These are phyloP conservation scores for Psilocybe mexicana DNA, from an alignment of 1,284 basidiomycete species.

Conservation along the genomic window DNA sequence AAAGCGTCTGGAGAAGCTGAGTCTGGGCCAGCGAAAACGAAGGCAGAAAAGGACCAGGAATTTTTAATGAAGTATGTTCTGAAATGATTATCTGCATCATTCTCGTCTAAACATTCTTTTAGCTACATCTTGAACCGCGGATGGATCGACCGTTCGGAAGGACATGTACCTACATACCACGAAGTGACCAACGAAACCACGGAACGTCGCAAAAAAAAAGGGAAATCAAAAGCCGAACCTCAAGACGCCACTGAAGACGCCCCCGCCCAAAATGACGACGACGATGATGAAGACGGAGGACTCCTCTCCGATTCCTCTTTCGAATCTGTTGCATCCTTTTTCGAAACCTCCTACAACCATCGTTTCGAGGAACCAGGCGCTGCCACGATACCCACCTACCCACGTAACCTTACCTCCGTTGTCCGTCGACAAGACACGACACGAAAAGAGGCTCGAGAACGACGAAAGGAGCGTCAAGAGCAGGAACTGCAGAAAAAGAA, in stretches of 20 bases:
- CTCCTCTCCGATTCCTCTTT: slow-evolving; percentile 90
- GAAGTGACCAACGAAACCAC: slow-evolving; percentile 62
- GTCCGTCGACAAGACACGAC: slow-evolving; percentile 80
- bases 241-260: slow-evolving; percentile 26
- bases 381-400: slow-evolving; percentile 75
- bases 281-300: slow-evolving; percentile 30
- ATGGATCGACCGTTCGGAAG: slow-evolving; percentile 82
- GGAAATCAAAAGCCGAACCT: slow-evolving; percentile 27
- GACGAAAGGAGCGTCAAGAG: slow-evolving; percentile 76
- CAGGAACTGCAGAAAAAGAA: slow-evolving; percentile 73
- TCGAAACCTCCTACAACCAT: slow-evolving; percentile 93
- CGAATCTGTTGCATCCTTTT: slow-evolving; percentile 78
- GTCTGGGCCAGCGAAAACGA: slow-evolving; percentile 33
- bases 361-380: slow-evolving; percentile 91
- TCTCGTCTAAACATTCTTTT: too few relatives aligned
- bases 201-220: slow-evolving; percentile 39
- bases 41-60: slow-evolving; percentile 72
- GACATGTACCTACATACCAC: slow-evolving; percentile 79
- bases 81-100: too few relatives aligned
- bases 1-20: slow-evolving; percentile 18
- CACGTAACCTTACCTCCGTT: slow-evolving; percentile 68
- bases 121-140: slow-evolving; percentile 95
- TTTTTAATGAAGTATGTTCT: slow-evolving; percentile 95
- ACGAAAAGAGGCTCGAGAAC: slow-evolving; percentile 80
- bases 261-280: slow-evolving; percentile 26